Evolutionary conservation across 305 asterid species (phyloP).

Genomic region (Solanum hybrid): DNA sequence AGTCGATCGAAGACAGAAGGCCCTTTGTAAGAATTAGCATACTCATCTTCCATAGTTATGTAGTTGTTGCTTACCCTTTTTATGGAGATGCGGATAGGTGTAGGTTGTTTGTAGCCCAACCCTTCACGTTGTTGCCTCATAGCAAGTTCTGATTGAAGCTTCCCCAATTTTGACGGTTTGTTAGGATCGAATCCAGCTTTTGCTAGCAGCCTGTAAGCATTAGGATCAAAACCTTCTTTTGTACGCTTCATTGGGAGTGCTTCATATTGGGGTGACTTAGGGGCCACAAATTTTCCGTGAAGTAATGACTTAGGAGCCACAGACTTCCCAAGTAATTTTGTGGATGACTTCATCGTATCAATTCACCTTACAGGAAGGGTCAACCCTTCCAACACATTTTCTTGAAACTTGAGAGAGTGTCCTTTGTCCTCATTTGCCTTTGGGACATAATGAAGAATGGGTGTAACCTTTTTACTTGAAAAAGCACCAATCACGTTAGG

Average conservation of each 20-base stretch:
- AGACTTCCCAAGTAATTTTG: too few species aligned
- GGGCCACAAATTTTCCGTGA: too few species aligned
- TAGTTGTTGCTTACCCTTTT: too few species aligned
- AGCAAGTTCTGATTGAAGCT: too few species aligned
- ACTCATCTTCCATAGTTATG: not conserved
- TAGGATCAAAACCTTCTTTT: too few species aligned
- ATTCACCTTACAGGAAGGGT: not conserved
- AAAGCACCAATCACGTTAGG: not conserved
- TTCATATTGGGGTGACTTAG: too few species aligned
- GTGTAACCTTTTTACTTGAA: not conserved
- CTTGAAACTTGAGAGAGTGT: not conserved
- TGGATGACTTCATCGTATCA: too few species aligned
- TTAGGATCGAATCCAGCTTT: not conserved
- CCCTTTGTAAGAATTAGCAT: not conserved
- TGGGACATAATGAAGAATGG: not conserved
- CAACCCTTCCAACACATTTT: not conserved
- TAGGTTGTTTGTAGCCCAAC: too few species aligned
- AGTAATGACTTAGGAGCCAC: too few species aligned
- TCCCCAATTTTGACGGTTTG: not conserved
- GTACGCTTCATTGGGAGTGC: too few species aligned
- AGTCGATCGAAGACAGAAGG: not conserved
- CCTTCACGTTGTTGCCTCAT: not conserved
- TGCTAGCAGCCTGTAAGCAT: too few species aligned
- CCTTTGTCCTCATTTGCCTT: not conserved
- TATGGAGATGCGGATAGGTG: accelerated